These are phyloP conservation scores for Tolypocladium pustulatum DNA, from an alignment of 2,329 filamentous ascomycete genomes.

Conservation along the genomic window DNA sequence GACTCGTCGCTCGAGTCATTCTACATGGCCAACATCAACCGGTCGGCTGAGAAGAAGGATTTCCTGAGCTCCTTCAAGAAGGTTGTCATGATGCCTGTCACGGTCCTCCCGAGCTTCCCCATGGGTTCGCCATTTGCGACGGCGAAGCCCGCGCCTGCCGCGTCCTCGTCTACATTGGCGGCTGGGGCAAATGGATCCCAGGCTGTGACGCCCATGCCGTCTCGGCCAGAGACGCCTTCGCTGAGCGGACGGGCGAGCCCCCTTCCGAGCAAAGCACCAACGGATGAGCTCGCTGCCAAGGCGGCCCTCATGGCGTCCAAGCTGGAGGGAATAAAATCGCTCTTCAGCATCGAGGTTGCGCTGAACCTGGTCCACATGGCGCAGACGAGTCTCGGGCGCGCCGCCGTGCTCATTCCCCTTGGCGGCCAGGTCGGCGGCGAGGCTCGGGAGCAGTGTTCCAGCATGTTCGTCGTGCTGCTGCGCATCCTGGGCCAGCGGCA, in stretches of 20 bases:
- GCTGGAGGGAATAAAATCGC: slow-evolving; percentile 84
- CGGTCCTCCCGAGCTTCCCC: slow-evolving; percentile 64
- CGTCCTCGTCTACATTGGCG: neutral
- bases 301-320: slow-evolving; percentile 95
- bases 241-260: slow-evolving; percentile 27
- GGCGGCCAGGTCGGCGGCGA: slow-evolving; percentile 73
- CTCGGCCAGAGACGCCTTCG: slow-evolving; percentile 40
- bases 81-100: slow-evolving; percentile 98
- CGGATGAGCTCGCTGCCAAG: slow-evolving; percentile 87
- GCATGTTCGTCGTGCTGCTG: slow-evolving; percentile 77
- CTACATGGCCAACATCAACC: slow-evolving; percentile 90
- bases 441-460: slow-evolving; percentile 77
- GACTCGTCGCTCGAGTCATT: slow-evolving; percentile 86
- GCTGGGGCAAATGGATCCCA: slow-evolving; percentile 16
- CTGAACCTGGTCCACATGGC: slow-evolving; percentile 80
- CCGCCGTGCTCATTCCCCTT: slow-evolving; percentile 70
- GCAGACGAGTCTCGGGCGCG: slow-evolving; percentile 77
- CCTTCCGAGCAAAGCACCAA: slow-evolving; percentile 57
- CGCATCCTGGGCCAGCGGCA: slow-evolving; percentile 78
- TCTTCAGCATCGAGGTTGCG: slow-evolving; percentile 95
- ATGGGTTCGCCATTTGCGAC: slow-evolving; percentile 47
- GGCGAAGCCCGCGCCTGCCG: slow-evolving; percentile 20
- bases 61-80: slow-evolving; percentile 96
- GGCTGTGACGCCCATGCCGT: slow-evolving; percentile 24
- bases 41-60: slow-evolving; percentile 91